A percentile compares a stretch with the other conserved stretches of the same genome.
These are phyloP conservation scores for Xylaria palmicola DNA, from an alignment of 495 filamentous ascomycete species.

Conservation along the genomic window DNA sequence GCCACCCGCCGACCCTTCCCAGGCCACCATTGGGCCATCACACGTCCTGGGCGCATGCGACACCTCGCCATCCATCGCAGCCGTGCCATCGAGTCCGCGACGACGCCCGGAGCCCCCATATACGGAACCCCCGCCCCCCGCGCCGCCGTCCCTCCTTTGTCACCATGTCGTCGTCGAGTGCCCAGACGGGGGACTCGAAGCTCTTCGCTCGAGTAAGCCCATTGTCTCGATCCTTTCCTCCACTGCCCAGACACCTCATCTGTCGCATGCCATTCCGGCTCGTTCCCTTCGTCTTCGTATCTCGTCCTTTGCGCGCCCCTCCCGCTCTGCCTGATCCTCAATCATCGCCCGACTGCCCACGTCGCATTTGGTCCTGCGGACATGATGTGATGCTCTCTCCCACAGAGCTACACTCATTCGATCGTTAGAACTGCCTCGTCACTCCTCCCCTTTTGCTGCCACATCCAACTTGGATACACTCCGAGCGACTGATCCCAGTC, in stretches of 20 bases:
- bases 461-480: neutral
- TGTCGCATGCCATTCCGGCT: neutral
- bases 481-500: neutral
- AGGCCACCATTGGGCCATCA: slow-evolving; percentile 26
- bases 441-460: neutral
- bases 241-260: neutral
- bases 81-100: slow-evolving; percentile 19
- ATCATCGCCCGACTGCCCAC: neutral
- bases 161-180: slow-evolving; percentile 50
- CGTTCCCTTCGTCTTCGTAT: neutral
- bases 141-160: neutral
- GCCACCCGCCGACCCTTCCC: neutral
- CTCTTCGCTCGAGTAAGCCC: slow-evolving; percentile 95
- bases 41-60: slow-evolving; percentile 14
- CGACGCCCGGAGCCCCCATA: slow-evolving; percentile 4
- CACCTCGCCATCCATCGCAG: slow-evolving; percentile 15
- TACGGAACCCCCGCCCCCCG: slow-evolving; percentile 5
- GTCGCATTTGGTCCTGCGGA: too few relatives aligned
- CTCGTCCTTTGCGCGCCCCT: neutral
- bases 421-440: neutral
- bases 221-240: slow-evolving; percentile 6
- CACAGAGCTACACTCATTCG: neutral
- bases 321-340: neutral
- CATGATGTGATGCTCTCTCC: neutral
- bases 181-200: slow-evolving; percentile 87